phyloP scores from a whole-genome alignment of 1,284 basidiomycete genomes.

The Papiliotrema flavescens region DNA sequence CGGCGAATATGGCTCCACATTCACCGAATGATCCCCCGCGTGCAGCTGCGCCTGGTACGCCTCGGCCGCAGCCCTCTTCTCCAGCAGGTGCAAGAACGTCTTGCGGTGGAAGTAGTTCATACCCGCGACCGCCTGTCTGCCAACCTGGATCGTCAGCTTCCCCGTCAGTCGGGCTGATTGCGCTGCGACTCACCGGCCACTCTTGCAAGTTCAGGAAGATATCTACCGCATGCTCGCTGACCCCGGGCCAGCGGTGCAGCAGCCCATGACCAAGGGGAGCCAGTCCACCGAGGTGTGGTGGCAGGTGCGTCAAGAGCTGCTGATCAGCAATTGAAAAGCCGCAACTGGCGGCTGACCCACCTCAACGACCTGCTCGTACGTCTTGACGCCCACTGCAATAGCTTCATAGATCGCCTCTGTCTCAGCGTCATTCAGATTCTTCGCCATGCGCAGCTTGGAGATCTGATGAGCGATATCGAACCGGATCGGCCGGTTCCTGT shows the following conservation, averaged over 20 bases:
- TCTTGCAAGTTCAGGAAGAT: constrained; percentile 72
- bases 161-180: not conserved
- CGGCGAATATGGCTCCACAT: not conserved
- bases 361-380: constrained; percentile 86
- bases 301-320: constrained; percentile 74
- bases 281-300: constrained; percentile 77
- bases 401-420: constrained; percentile 70
- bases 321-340: not conserved
- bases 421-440: constrained; percentile 62
- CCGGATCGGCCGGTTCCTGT: constrained; percentile 55
- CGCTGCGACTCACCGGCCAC: constrained; percentile 61
- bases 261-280: constrained; percentile 81
- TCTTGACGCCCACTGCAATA: constrained; percentile 63
- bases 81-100: constrained; percentile 27
- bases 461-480: constrained; percentile 74
- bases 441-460: constrained; percentile 61
- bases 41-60: not conserved
- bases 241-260: constrained; percentile 73
- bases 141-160: constrained; percentile 59
- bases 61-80: constrained; percentile 9
- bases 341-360: constrained; percentile 51
- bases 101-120: constrained; percentile 86
- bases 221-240: constrained; percentile 76
- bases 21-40: constrained; percentile 2
- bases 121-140: constrained; percentile 72